Evolutionary conservation across 2,329 filamentous ascomycete species (phyloP).

Genomic region (Pseudogymnoascus pannorum): DNA sequence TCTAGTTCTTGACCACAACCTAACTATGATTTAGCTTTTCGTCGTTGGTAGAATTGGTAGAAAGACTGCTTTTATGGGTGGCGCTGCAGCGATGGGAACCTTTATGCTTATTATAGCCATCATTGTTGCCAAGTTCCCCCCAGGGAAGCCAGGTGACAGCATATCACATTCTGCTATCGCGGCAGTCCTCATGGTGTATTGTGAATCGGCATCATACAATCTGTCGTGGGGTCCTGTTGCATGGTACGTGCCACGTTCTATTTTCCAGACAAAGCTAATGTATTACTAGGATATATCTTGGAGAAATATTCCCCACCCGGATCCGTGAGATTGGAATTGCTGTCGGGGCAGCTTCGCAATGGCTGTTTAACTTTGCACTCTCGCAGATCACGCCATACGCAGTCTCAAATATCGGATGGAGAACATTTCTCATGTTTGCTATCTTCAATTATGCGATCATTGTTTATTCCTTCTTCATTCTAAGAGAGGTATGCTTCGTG

Average conservation of each 20-base stretch:
- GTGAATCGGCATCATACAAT: constrained; percentile 39
- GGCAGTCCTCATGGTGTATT: constrained; percentile 43
- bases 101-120: constrained; percentile 45
- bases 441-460: constrained; percentile 37
- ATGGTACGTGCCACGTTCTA: constrained; percentile 42
- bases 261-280: not conserved
- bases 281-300: constrained; percentile 10
- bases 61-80: constrained; percentile 37
- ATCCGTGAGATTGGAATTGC: constrained; percentile 45
- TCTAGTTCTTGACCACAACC: not conserved
- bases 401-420: constrained; percentile 40
- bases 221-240: constrained; percentile 44
- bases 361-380: constrained; percentile 46
- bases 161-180: constrained; percentile 31
- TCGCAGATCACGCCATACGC: constrained; percentile 43
- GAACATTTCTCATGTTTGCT: constrained; percentile 40
- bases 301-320: constrained; percentile 42
- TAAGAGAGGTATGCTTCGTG: constrained; percentile 42
- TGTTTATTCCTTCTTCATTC: constrained; percentile 41
- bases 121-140: constrained; percentile 37
- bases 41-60: constrained; percentile 42
- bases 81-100: constrained; percentile 40
- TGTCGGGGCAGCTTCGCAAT: constrained; percentile 43
- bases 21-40: constrained; percentile 36
- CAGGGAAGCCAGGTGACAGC: constrained; percentile 26